Conservation (phyloP, 1,284 basidiomycete species). For the Coniophora puteana region DNA sequence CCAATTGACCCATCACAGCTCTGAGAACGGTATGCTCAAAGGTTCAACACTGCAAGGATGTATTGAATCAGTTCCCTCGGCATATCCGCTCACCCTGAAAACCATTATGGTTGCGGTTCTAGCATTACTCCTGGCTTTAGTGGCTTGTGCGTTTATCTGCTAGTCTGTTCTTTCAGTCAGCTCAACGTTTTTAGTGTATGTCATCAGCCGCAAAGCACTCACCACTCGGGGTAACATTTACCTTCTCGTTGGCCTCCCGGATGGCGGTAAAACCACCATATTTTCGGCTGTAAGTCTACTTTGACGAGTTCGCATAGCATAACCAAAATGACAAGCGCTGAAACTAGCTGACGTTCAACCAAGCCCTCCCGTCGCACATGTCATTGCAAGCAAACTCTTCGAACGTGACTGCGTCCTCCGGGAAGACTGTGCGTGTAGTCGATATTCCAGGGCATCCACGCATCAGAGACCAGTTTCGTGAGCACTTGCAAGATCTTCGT, state of each 20-base stretch:
- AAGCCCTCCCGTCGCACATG: slow-evolving; percentile 62
- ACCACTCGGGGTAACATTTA: slow-evolving; percentile 50
- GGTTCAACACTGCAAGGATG: no score
- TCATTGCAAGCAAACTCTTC: slow-evolving; percentile 70
- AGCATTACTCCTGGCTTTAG: slow-evolving; percentile 16
- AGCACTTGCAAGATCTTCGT: slow-evolving; percentile 57
- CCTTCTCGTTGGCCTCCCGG: slow-evolving; percentile 64
- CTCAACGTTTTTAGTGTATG: slow-evolving; percentile 14
- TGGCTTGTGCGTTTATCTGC: slow-evolving; percentile 19
- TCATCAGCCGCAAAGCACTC: slow-evolving; percentile 38
- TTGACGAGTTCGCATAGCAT: not conserved
- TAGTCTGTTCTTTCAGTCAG: not conserved
- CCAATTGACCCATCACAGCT: no score
- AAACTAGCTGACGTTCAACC: slow-evolving; percentile 57
- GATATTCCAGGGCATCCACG: slow-evolving; percentile 80
- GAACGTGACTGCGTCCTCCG: slow-evolving; percentile 36
- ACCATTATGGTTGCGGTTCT: no score
- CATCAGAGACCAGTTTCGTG: slow-evolving; percentile 65
- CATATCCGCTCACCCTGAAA: no score
- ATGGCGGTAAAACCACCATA: slow-evolving; percentile 76
- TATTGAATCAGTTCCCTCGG: no score
- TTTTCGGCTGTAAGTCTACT: slow-evolving; percentile 41
- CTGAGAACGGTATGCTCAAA: no score
- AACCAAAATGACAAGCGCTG: slow-evolving; percentile 20
- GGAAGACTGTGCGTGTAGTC: slow-evolving; percentile 47